Percentiles rank a stretch among this genome's conserved stretches.
phyloP scores from a whole-genome alignment of 441 rosid genomes.

The Adansonia grandidieri region DNA sequence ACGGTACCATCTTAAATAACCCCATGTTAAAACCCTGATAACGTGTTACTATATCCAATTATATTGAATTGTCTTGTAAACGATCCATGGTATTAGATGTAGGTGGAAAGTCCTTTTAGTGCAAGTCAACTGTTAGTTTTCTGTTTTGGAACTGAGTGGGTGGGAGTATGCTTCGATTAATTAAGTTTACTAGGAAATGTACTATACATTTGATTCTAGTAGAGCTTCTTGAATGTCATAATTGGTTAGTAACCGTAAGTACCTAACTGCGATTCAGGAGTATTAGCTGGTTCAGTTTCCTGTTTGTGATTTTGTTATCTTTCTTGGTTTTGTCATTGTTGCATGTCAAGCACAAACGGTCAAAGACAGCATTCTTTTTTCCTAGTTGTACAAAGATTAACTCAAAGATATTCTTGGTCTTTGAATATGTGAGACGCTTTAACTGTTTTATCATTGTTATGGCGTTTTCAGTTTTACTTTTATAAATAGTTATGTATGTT shows the following conservation, averaged over 20 bases:
- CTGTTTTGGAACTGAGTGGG: conserved; percentile 15
- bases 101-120: conserved; percentile 35
- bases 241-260: not conserved
- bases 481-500: too few species aligned
- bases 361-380: not conserved
- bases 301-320: too few species aligned
- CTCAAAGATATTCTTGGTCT: not conserved
- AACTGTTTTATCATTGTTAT: too few species aligned
- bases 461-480: too few species aligned
- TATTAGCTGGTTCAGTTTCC: too few species aligned
- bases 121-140: conserved; percentile 35
- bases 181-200: conserved; percentile 14
- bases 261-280: not conserved
- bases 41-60: not conserved
- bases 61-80: conserved; percentile 11
- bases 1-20: not conserved
- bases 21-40: conserved; percentile 15
- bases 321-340: too few species aligned
- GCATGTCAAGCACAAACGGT: too few species aligned
- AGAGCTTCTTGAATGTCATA: not conserved
- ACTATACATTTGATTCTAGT: not conserved
- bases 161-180: conserved; percentile 9
- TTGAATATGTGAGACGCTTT: too few species aligned
- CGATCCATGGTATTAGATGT: conserved; percentile 25
- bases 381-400: not conserved